Conservation (phyloP, 1,139 yeast genomes). For the Geotrichum aggregatum region DNA sequence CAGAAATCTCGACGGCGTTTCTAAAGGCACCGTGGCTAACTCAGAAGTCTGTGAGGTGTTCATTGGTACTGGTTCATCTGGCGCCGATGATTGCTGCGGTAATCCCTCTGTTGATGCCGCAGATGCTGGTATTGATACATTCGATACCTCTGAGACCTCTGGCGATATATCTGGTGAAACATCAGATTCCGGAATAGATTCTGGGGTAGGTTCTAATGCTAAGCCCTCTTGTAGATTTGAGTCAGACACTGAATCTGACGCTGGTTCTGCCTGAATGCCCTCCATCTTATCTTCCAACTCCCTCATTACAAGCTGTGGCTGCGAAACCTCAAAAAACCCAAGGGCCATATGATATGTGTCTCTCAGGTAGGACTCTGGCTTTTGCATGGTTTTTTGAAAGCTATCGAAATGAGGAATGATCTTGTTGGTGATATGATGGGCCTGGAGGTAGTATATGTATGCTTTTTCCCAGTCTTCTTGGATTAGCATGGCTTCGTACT, state of each 20-base stretch:
- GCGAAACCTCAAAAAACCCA: conserved; percentile 5
- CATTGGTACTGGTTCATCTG: no score
- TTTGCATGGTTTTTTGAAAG: conserved; percentile 18
- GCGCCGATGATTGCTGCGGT: no score
- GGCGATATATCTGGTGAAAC: background rate
- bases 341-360: conserved; percentile 5
- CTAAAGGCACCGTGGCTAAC: no score
- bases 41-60: no score
- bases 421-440: conserved; percentile 19
- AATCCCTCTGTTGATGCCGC: no score
- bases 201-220: background rate
- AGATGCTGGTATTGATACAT: no score
- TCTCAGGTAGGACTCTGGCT: conserved; percentile 16
- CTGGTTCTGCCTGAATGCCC: background rate
- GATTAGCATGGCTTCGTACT: conserved; percentile 7
- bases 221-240: background rate
- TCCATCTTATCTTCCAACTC: conserved; percentile 9
- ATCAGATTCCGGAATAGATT: background rate
- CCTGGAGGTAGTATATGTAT: conserved; percentile 19
- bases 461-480: conserved; percentile 21
- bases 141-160: background rate
- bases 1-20: no score
- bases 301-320: conserved; percentile 3
- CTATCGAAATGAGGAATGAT: conserved; percentile 21
- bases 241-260: background rate